Conservation (phyloP, 1,284 basidiomycete genomes). For the Volvariella volvacea region DNA sequence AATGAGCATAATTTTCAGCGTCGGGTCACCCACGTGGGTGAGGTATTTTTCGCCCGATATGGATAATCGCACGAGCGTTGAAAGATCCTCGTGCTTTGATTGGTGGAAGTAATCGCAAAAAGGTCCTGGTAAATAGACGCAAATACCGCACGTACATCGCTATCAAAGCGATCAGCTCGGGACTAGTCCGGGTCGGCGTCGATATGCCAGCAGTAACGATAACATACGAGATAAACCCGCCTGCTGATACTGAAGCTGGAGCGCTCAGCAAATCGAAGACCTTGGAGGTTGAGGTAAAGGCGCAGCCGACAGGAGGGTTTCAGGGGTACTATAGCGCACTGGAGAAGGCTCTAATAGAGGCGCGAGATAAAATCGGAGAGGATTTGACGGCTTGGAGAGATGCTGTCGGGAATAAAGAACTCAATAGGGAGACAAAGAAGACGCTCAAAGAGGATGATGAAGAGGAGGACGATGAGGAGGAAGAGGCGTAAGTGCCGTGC, state of each 20-base stretch:
- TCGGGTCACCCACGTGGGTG: too few species aligned
- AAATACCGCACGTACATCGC: too few species aligned
- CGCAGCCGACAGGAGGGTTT: too few species aligned
- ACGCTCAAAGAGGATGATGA: conserved; percentile 32
- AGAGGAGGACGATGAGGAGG: conserved; percentile 30
- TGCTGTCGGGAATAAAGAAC: conserved; percentile 53
- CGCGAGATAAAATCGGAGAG: conserved; percentile 47
- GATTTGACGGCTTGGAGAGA: conserved; percentile 68
- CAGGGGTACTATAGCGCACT: conserved; percentile 45
- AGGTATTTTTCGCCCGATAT: too few species aligned
- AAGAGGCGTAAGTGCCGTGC: conserved; percentile 1
- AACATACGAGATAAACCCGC: too few species aligned
- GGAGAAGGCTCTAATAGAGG: conserved; percentile 40
- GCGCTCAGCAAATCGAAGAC: too few species aligned
- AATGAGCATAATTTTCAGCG: too few species aligned
- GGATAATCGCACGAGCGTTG: neutral
- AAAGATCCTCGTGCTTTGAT: neutral
- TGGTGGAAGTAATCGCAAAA: conserved; percentile 8
- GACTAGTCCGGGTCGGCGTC: too few species aligned
- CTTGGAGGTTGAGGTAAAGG: too few species aligned
- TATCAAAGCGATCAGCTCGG: too few species aligned
- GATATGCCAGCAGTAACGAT: too few species aligned
- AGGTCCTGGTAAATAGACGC: conserved; percentile 8
- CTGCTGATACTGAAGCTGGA: too few species aligned
- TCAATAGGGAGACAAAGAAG: conserved; percentile 41